phyloP scores from a whole-genome alignment of 495 filamentous ascomycete genomes.

The Amphirosellinia nigrospora region DNA sequence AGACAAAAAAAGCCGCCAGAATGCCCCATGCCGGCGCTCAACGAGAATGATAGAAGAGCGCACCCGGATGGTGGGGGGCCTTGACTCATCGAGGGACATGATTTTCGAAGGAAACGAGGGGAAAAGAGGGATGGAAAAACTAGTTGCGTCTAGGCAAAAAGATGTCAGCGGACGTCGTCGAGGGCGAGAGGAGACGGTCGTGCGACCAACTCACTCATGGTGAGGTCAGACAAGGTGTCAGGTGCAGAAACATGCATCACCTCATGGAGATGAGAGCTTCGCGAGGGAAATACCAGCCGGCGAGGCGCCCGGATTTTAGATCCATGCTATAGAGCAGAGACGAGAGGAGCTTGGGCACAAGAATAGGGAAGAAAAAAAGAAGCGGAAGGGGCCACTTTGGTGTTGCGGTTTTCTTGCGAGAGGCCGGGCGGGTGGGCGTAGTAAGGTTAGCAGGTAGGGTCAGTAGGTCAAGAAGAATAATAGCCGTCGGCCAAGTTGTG shows the following conservation, averaged over 20 bases:
- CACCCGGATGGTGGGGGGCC: neutral
- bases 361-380: constrained; percentile 2
- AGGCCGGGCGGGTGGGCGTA: constrained; percentile 23
- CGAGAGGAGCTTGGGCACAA: neutral
- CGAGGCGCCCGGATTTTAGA: neutral
- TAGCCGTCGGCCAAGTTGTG: constrained; percentile 28
- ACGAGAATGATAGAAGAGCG: neutral
- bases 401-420: constrained; percentile 22
- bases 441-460: neutral
- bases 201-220: constrained; percentile 26
- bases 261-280: constrained; percentile 5
- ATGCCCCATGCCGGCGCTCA: neutral
- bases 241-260: constrained; percentile 25
- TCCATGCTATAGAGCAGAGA: neutral
- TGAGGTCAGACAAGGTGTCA: constrained; percentile 26
- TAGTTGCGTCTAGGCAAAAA: neutral
- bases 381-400: constrained; percentile 18
- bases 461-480: constrained; percentile 7
- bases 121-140: neutral
- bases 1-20: neutral
- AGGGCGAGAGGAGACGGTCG: constrained; percentile 1
- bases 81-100: neutral
- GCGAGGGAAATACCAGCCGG: neutral
- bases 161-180: constrained; percentile 24
- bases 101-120: constrained; percentile 12